A percentile compares a stretch with the other conserved stretches of the same genome.
Evolutionary conservation across 345 rosid genomes (phyloP).

Genomic region (Lepidium sativum): DNA sequence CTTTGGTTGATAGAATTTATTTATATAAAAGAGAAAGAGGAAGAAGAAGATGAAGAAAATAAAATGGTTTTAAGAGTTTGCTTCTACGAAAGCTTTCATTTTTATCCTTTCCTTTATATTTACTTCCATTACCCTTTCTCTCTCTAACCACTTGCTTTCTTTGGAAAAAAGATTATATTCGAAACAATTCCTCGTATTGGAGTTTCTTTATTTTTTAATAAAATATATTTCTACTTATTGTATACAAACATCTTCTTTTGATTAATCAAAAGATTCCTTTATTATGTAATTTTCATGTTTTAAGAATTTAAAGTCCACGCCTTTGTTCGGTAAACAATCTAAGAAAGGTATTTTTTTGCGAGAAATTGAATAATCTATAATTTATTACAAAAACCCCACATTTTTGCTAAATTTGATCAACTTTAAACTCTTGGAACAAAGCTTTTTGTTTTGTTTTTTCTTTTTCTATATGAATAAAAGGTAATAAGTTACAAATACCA

Average conservation of each 20-base stretch:
- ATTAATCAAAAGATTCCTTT: conserved; percentile 21
- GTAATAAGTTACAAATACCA: conserved; percentile 5
- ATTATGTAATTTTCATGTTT: conserved; percentile 26
- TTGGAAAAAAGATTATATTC: conserved; percentile 25
- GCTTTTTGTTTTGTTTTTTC: conserved; percentile 15
- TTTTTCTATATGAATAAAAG: conserved; percentile 8
- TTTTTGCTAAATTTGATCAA: conserved; percentile 12
- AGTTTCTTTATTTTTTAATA: conserved; percentile 11
- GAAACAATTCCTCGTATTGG: conserved; percentile 25
- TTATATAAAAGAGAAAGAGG: no score
- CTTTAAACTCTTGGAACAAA: conserved; percentile 1
- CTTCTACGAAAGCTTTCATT: conserved; percentile 43
- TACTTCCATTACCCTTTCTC: conserved; percentile 20
- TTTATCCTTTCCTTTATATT: conserved; percentile 26
- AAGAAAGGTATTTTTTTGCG: conserved; percentile 14
- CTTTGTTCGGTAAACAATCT: conserved; percentile 22
- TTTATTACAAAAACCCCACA: conserved; percentile 6
- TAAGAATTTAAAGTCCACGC: conserved; percentile 29
- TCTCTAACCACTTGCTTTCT: conserved; percentile 43
- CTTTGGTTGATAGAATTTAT: conserved; percentile 21
- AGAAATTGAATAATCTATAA: conserved; percentile 4
- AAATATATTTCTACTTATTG: conserved; percentile 11
- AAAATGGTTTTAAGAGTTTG: conserved; percentile 20
- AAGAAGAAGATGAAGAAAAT: not conserved
- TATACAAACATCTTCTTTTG: conserved; percentile 14